phyloP scores from a whole-genome alignment of 129 eudicot genomes.

The Pseudognaphalium luteoalbum region DNA sequence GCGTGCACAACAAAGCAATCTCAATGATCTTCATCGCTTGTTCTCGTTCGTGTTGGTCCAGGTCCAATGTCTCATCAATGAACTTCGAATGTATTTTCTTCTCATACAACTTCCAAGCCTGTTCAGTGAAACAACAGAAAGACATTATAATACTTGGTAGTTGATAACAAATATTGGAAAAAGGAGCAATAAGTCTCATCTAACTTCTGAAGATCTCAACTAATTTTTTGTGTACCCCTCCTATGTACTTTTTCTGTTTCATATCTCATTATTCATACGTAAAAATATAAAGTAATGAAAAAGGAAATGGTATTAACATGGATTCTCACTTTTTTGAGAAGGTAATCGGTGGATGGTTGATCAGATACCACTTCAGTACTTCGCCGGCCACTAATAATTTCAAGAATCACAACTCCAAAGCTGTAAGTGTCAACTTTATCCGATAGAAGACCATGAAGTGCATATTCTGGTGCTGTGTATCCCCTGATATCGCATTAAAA shows the following conservation, averaged over 20 bases:
- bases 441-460: slow-evolving; percentile 52
- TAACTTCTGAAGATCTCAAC: too few relatives aligned
- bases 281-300: too few relatives aligned
- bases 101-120: slow-evolving; percentile 74
- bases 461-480: slow-evolving; percentile 78
- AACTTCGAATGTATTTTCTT: slow-evolving; percentile 35
- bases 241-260: neutral
- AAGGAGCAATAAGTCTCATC: too few relatives aligned
- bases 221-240: too few relatives aligned
- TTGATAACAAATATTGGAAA: neutral
- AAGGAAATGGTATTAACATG: neutral
- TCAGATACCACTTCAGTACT: slow-evolving; percentile 46
- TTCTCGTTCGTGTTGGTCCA: slow-evolving; percentile 39
- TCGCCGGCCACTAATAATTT: slow-evolving; percentile 60
- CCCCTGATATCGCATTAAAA: slow-evolving; percentile 43
- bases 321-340: slow-evolving; percentile 53
- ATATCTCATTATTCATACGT: slow-evolving; percentile 12
- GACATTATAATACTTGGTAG: neutral
- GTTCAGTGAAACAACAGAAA: neutral
- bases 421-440: slow-evolving; percentile 80
- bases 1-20: slow-evolving; percentile 74
- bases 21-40: slow-evolving; percentile 58
- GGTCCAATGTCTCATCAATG: slow-evolving; percentile 48
- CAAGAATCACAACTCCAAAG: slow-evolving; percentile 66
- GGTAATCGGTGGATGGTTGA: slow-evolving; percentile 43